Percentiles rank a stretch among this genome's conserved stretches.
Evolutionary conservation across 345 rosid species (phyloP).

Genomic region (Draba incana): DNA sequence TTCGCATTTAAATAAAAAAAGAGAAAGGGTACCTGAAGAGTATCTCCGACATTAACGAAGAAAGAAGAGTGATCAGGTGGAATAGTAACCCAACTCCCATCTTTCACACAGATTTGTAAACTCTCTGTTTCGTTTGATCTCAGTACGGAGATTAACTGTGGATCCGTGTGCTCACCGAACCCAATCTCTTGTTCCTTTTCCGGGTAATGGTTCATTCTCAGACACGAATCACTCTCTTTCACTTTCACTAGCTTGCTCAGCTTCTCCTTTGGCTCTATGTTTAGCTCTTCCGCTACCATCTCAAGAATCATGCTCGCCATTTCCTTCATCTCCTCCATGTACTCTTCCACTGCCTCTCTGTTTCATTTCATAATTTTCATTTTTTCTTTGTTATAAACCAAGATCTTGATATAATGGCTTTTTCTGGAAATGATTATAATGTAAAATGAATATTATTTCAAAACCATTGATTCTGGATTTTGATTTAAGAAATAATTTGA

Average conservation of each 20-base stretch:
- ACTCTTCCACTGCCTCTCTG: constrained; percentile 64
- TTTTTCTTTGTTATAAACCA: too few species aligned
- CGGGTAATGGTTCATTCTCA: constrained; percentile 86
- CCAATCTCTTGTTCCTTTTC: constrained; percentile 52
- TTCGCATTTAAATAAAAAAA: background rate
- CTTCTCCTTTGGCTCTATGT: constrained; percentile 53
- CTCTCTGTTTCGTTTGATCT: constrained; percentile 85
- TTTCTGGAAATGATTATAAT: background rate
- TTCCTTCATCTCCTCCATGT: constrained; percentile 56
- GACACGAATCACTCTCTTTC: constrained; percentile 71
- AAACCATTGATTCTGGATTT: background rate
- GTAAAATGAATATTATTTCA: too few species aligned
- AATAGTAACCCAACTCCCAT: constrained; percentile 76
- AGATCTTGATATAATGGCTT: background rate
- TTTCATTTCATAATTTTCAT: background rate
- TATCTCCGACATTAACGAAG: constrained; percentile 85
- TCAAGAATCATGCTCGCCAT: constrained; percentile 71
- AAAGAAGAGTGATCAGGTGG: constrained; percentile 76
- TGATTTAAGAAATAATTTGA: background rate
- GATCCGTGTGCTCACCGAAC: constrained; percentile 90
- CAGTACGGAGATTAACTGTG: constrained; percentile 77
- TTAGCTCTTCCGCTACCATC: constrained; percentile 67
- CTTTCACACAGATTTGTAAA: constrained; percentile 66
- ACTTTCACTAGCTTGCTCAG: constrained; percentile 64
- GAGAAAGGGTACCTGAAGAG: constrained; percentile 62